Percentiles rank a stretch among this genome's conserved stretches.
These are phyloP conservation scores for sweet orange (Citrus sinensis) DNA, from an alignment of 345 rosid genomes.

Conservation along the genomic window DNA sequence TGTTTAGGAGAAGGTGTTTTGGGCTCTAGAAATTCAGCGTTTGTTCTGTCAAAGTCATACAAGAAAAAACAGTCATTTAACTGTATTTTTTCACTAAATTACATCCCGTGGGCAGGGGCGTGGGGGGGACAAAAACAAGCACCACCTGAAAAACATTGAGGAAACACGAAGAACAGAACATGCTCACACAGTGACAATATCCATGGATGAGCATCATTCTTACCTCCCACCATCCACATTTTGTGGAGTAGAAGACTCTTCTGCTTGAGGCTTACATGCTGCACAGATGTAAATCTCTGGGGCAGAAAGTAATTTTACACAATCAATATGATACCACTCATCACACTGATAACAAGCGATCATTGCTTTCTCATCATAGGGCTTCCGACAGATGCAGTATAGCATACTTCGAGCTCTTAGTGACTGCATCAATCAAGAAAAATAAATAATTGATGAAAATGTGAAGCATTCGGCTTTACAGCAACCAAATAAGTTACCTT, in stretches of 20 bases:
- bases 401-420: conserved; percentile 74
- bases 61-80: neutral
- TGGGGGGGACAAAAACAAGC: neutral
- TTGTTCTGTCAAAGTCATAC: conserved; percentile 35
- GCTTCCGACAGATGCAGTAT: conserved; percentile 84
- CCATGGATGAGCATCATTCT: conserved; percentile 6
- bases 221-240: conserved; percentile 41
- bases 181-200: neutral
- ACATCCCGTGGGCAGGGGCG: no score
- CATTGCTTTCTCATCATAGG: conserved; percentile 57
- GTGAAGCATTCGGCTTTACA: neutral
- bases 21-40: conserved; percentile 42
- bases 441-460: conserved; percentile 4
- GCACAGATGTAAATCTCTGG: conserved; percentile 61
- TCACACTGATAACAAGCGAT: conserved; percentile 58
- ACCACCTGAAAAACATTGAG: neutral
- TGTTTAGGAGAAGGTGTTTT: conserved; percentile 52
- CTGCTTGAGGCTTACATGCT: conserved; percentile 59
- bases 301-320: conserved; percentile 47
- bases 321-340: conserved; percentile 76
- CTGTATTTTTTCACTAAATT: neutral
- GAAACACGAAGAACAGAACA: neutral
- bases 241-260: conserved; percentile 16
- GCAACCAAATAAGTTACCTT: conserved; percentile 45
- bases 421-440: conserved; percentile 43